Evolutionary conservation across 73 alveolate genomes (phyloP).

Genomic region (Effrenium voratum): DNA sequence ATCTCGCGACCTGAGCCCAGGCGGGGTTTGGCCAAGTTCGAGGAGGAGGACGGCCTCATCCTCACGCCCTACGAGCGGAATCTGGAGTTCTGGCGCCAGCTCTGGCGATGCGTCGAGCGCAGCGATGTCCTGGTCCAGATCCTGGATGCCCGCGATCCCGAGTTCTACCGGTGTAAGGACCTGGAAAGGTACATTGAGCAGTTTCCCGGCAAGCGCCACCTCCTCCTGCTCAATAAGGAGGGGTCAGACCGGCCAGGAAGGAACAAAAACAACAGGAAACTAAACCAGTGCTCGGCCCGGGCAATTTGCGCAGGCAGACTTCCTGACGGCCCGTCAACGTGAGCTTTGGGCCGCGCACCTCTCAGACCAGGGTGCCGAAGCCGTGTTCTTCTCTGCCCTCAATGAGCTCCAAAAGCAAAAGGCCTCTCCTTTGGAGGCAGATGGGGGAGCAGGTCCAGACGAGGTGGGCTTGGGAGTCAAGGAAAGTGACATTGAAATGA

Average conservation of each 20-base stretch:
- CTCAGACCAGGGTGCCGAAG: conserved; percentile 96
- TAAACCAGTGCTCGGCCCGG: no score
- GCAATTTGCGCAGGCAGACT: conserved; percentile 98
- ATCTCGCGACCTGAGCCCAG: not conserved
- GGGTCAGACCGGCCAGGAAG: no score
- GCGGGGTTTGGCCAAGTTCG: conserved; percentile 89
- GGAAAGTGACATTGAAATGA: no score
- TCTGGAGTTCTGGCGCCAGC: conserved; percentile 98
- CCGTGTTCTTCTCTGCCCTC: conserved; percentile 98
- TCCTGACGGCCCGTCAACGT: conserved; percentile 96
- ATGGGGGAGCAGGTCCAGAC: no score
- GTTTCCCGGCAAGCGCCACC: conserved; percentile 95
- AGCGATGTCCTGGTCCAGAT: conserved; percentile 96
- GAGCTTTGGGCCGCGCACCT: conserved; percentile 98
- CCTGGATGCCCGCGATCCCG: conserved; percentile 99
- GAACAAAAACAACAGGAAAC: no score
- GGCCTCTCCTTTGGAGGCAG: not conserved
- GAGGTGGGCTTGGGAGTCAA: no score
- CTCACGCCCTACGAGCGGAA: conserved; percentile 99
- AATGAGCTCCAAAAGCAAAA: conserved; percentile 95
- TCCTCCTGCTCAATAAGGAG: conserved; percentile 96
- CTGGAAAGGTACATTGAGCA: conserved; percentile 98
- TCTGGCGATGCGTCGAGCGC: conserved; percentile 98
- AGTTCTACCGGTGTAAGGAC: conserved; percentile 98
- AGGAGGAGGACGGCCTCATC: conserved; percentile 95